These are phyloP conservation scores for Brassica incana DNA, from an alignment of 345 rosid species.

Conservation along the genomic window DNA sequence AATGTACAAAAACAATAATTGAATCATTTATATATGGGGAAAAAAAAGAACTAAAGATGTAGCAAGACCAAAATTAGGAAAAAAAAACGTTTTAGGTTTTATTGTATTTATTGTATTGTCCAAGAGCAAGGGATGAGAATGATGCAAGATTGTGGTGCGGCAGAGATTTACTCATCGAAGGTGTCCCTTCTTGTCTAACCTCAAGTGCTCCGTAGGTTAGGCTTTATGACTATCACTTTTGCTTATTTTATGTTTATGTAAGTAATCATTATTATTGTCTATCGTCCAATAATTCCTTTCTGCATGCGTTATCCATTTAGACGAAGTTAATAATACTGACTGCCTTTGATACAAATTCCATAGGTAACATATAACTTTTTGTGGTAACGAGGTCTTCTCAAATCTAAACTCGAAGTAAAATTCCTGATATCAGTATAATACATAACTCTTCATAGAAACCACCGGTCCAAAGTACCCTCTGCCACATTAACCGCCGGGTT, in stretches of 20 bases:
- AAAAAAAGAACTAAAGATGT: neutral
- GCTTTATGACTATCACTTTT: slow-evolving; percentile 22
- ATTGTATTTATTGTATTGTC: neutral
- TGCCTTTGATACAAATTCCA: neutral
- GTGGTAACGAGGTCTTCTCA: neutral
- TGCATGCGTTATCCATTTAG: slow-evolving; percentile 36
- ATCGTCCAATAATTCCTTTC: slow-evolving; percentile 4
- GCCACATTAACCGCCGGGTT: too few species aligned
- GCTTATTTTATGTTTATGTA: slow-evolving; percentile 5
- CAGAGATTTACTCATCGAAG: slow-evolving; percentile 21
- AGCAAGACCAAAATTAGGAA: slow-evolving; percentile 5
- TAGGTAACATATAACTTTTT: neutral
- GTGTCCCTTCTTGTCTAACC: slow-evolving; percentile 36
- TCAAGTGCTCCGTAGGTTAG: slow-evolving; percentile 17
- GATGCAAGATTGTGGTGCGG: slow-evolving; percentile 29
- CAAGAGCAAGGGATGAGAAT: slow-evolving; percentile 21
- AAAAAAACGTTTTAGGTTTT: neutral
- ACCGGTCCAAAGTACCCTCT: too few species aligned
- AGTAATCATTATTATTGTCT: slow-evolving; percentile 12
- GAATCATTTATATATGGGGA: neutral
- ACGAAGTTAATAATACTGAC: neutral
- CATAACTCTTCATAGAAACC: neutral
- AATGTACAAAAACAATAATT: neutral
- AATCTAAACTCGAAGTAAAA: neutral
- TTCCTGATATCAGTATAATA: neutral